Evolutionary conservation across 2,329 filamentous ascomycete genomes (phyloP).

Genomic region (Fusarium aywerte): DNA sequence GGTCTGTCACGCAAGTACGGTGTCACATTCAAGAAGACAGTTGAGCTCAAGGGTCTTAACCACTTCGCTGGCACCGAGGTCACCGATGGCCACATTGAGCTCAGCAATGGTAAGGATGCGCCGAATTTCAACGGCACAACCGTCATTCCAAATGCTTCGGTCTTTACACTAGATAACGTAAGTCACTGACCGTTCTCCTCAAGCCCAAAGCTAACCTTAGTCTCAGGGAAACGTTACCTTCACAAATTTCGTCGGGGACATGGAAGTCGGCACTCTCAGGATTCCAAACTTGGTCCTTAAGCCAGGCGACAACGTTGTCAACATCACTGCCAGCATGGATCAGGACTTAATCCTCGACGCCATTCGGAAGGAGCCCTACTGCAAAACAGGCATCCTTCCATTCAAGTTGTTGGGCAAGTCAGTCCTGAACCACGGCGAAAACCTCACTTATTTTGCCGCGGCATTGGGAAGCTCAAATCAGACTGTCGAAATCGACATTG

Average conservation of each 20-base stretch:
- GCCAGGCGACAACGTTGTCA: constrained; percentile 68
- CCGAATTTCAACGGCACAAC: constrained; percentile 71
- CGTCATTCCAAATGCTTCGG: constrained; percentile 71
- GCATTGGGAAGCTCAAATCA: constrained; percentile 64
- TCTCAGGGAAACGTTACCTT: constrained; percentile 71
- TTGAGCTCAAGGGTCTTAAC: constrained; percentile 63
- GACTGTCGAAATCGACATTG: constrained; percentile 64
- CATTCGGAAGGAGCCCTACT: constrained; percentile 58
- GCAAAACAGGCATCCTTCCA: constrained; percentile 64
- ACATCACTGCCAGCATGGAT: constrained; percentile 65
- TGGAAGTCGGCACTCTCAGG: constrained; percentile 64
- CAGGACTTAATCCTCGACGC: constrained; percentile 59
- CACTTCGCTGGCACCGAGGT: constrained; percentile 66
- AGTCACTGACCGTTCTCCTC: constrained; percentile 44
- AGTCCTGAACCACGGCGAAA: constrained; percentile 62
- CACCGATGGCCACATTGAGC: constrained; percentile 60
- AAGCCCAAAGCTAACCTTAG: constrained; percentile 8
- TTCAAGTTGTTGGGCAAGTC: constrained; percentile 64
- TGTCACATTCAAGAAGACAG: constrained; percentile 67
- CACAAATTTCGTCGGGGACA: constrained; percentile 64
- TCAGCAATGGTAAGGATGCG: constrained; percentile 54
- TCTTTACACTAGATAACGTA: constrained; percentile 72
- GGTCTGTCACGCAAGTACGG: constrained; percentile 61
- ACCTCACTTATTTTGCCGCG: constrained; percentile 65
- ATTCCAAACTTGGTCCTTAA: constrained; percentile 68